Percentiles rank a stretch among this genome's conserved stretches.
phyloP scores from a whole-genome alignment of 1,284 basidiomycete genomes.

The Hemileccinum hortonii region DNA sequence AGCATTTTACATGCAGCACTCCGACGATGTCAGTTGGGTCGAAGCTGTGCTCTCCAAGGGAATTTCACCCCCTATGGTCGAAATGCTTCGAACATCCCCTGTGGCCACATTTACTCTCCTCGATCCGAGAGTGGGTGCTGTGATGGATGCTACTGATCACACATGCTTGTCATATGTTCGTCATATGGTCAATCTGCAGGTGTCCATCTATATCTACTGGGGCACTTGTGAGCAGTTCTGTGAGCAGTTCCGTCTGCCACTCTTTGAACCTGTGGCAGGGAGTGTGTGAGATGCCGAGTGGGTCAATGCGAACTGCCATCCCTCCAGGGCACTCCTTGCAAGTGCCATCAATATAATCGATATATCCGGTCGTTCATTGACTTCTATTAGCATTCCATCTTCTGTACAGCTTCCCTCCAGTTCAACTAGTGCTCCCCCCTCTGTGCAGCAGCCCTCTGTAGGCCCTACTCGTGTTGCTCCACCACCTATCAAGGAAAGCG shows the following conservation, averaged over 20 bases:
- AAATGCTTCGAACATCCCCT: neutral
- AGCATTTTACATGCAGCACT: neutral
- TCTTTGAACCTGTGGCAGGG: neutral
- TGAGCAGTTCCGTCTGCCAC: neutral
- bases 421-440: no score
- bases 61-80: neutral
- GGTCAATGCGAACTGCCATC: neutral
- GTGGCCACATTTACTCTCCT: neutral
- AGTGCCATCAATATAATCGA: neutral
- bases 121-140: neutral
- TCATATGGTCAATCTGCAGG: neutral
- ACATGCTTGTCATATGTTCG: neutral
- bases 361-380: neutral
- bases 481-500: constrained; percentile 1
- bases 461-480: neutral
- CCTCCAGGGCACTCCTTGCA: neutral
- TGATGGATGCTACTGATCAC: neutral
- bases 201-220: neutral
- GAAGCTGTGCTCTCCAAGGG: neutral
- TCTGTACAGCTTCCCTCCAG: no score
- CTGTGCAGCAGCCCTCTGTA: no score
- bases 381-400: neutral
- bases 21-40: neutral
- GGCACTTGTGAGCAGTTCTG: neutral
- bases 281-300: neutral